phyloP scores from a whole-genome alignment of 345 rosid species.

The Linum tenue region DNA sequence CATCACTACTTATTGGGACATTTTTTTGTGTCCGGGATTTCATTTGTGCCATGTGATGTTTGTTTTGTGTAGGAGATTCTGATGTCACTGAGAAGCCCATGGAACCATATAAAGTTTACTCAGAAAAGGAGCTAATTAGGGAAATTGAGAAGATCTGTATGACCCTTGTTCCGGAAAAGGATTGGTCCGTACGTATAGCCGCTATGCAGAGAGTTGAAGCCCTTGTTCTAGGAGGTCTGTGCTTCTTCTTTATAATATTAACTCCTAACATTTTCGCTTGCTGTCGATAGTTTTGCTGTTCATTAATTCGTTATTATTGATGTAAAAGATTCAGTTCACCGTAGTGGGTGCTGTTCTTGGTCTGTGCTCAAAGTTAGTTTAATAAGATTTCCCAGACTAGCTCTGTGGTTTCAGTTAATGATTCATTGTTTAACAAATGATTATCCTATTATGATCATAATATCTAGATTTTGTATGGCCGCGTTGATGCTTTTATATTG shows the following conservation, averaged over 20 bases:
- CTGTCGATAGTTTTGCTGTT: not conserved
- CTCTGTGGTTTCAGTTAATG: not conserved
- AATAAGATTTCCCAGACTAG: not conserved
- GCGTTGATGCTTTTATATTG: not conserved
- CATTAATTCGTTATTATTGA: not conserved
- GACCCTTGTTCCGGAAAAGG: slow-evolving; percentile 92
- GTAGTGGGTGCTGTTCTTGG: not conserved
- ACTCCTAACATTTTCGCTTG: not conserved
- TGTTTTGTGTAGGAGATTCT: slow-evolving; percentile 50
- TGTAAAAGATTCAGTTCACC: not conserved
- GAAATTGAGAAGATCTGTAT: slow-evolving; percentile 86
- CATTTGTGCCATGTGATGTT: not conserved
- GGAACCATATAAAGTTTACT: slow-evolving; percentile 80
- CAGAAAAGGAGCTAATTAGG: slow-evolving; percentile 89
- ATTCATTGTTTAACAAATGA: not conserved
- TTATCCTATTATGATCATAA: not conserved
- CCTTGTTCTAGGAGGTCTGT: slow-evolving; percentile 88
- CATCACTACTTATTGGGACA: not conserved
- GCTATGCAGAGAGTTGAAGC: slow-evolving; percentile 99
- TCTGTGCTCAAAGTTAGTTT: not conserved
- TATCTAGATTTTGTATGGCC: not conserved
- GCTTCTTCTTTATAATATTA: not conserved
- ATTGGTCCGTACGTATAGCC: slow-evolving; percentile 94
- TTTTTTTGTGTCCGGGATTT: not conserved
- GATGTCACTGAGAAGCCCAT: slow-evolving; percentile 68